A percentile compares a stretch with the other conserved stretches of the same genome.
Evolutionary conservation across 257 asterid genomes (phyloP).

Genomic region (Osmanthus fragrans): DNA sequence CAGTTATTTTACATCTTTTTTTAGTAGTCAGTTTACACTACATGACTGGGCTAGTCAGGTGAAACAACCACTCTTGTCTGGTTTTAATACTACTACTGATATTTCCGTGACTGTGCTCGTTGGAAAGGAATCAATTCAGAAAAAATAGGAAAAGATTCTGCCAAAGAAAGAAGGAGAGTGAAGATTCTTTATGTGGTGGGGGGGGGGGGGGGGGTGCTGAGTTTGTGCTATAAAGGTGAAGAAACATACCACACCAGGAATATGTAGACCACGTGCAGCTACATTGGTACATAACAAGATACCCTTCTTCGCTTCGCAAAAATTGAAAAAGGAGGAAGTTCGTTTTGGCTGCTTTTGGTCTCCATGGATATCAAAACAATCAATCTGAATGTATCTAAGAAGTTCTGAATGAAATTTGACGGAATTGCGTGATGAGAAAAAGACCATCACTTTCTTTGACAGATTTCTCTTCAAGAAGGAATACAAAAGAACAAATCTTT

Average conservation of each 20-base stretch:
- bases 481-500: constrained; percentile 85
- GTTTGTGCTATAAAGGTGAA: neutral
- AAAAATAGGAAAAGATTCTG: neutral
- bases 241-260: constrained; percentile 86
- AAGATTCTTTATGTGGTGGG: neutral
- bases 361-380: constrained; percentile 77
- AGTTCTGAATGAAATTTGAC: constrained; percentile 88
- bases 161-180: neutral
- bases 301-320: constrained; percentile 81
- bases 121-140: neutral
- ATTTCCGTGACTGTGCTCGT: neutral
- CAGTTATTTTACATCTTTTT: neutral
- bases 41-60: no score
- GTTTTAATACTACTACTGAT: neutral
- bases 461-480: constrained; percentile 80
- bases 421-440: constrained; percentile 87
- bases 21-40: neutral
- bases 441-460: constrained; percentile 96
- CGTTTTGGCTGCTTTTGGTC: constrained; percentile 91
- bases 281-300: constrained; percentile 87
- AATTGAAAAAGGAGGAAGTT: constrained; percentile 66
- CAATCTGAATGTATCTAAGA: constrained; percentile 70
- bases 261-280: constrained; percentile 97
- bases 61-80: neutral
- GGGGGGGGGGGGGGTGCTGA: neutral